A percentile compares a stretch with the other conserved stretches of the same genome.
Conservation (phyloP, 2,329 filamentous ascomycete genomes). For the Cladosporium austrohemisphaericum region DNA sequence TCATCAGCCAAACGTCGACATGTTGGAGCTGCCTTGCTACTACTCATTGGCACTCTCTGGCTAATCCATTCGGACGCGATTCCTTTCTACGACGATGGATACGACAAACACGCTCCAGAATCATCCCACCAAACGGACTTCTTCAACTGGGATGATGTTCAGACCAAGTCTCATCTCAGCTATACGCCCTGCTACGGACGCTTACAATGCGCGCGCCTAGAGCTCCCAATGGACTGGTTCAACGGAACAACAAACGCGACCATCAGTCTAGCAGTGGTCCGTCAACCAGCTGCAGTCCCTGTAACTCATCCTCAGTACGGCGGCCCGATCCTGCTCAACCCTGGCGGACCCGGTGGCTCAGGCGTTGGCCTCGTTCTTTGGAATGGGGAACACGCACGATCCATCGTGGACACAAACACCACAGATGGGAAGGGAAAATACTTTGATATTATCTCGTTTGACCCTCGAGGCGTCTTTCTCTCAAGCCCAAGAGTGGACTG, state of each 20-base stretch:
- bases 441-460: slow-evolving; percentile 44
- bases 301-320: slow-evolving; percentile 38
- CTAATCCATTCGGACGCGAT: background rate
- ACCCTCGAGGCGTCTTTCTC: slow-evolving; percentile 40
- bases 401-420: slow-evolving; percentile 27
- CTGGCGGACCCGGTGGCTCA: slow-evolving; percentile 40
- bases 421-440: slow-evolving; percentile 33
- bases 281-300: slow-evolving; percentile 39
- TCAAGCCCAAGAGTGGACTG: slow-evolving; percentile 36
- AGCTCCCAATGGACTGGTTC: slow-evolving; percentile 45
- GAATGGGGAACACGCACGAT: slow-evolving; percentile 22
- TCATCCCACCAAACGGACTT: background rate
- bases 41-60: background rate
- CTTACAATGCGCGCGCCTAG: slow-evolving; percentile 44
- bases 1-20: too few relatives aligned
- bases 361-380: slow-evolving; percentile 32
- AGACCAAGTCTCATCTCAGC: background rate
- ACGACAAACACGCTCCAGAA: too few relatives aligned
- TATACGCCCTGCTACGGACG: slow-evolving; percentile 8
- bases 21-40: background rate
- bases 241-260: slow-evolving; percentile 24
- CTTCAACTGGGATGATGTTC: slow-evolving; percentile 11
- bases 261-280: slow-evolving; percentile 42
- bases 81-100: background rate
- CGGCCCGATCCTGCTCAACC: slow-evolving; percentile 40